Evolutionary conservation across 345 rosid genomes (phyloP).

Genomic region (Melastoma malabathricum): DNA sequence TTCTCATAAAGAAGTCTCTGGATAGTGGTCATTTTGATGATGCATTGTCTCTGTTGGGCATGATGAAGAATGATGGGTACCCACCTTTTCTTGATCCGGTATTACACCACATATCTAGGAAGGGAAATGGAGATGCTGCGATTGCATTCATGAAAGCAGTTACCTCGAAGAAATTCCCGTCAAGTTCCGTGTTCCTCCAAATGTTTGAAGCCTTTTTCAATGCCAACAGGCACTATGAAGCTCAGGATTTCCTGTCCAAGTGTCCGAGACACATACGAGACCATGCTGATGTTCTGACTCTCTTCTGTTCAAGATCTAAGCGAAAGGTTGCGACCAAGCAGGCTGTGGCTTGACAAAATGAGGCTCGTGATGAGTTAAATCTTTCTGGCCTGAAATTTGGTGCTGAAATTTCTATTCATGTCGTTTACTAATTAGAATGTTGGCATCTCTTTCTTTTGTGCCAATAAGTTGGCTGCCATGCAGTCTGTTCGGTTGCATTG

Average conservation of each 20-base stretch:
- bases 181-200: conserved; percentile 43
- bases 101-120: conserved; percentile 46
- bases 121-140: conserved; percentile 57
- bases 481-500: too few species aligned
- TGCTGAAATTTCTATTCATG: too few species aligned
- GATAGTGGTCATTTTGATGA: conserved; percentile 38
- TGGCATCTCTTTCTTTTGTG: too few species aligned
- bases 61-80: too few species aligned
- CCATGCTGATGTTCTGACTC: conserved; percentile 68
- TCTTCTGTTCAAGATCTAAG: conserved; percentile 39
- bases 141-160: conserved; percentile 44
- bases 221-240: conserved; percentile 49
- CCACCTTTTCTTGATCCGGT: conserved; percentile 41
- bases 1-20: conserved; percentile 46
- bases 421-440: too few species aligned
- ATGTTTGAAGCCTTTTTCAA: conserved; percentile 52
- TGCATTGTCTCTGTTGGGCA: too few species aligned
- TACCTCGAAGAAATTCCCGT: conserved; percentile 61
- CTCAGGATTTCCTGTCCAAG: conserved; percentile 59
- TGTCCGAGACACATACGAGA: conserved; percentile 57
- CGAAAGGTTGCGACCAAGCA: conserved; percentile 14
- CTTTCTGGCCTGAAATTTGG: too few species aligned
- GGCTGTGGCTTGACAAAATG: too few species aligned
- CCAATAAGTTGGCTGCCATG: too few species aligned
- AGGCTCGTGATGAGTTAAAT: too few species aligned